These are phyloP conservation scores for Apiotrichum montevideense DNA, from an alignment of 1,284 basidiomycete species.

Conservation along the genomic window DNA sequence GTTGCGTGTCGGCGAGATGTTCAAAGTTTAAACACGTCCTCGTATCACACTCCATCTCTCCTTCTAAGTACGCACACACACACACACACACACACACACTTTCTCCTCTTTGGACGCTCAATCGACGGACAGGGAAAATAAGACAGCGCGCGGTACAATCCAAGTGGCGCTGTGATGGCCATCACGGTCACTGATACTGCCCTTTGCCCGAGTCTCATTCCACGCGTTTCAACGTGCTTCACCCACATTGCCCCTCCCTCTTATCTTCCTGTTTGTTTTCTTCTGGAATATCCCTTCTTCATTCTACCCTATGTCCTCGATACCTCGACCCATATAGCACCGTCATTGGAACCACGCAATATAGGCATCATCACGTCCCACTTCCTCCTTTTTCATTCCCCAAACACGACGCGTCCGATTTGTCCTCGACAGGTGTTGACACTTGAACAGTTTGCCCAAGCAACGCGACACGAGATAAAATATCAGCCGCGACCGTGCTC, in stretches of 20 bases:
- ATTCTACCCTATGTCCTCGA: neutral
- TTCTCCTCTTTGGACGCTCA: too few species aligned
- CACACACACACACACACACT: too few species aligned
- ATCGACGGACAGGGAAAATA: too few species aligned
- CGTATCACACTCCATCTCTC: too few species aligned
- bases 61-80: too few species aligned
- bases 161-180: neutral
- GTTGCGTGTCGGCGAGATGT: too few species aligned
- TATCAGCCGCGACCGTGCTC: slow-evolving; percentile 6
- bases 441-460: neutral
- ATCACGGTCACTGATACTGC: too few species aligned
- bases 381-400: neutral
- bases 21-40: too few species aligned
- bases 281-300: too few species aligned
- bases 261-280: neutral
- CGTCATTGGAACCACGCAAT: neutral
- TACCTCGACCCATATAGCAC: neutral
- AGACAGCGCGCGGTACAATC: too few species aligned
- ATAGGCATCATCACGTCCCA: neutral
- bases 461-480: neutral
- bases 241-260: neutral
- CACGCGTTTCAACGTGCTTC: neutral
- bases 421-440: neutral
- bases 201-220: too few species aligned
- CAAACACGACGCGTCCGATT: neutral